Evolutionary conservation across 2,329 filamentous ascomycete genomes (phyloP).

Genomic region (Mycogone perniciosa): DNA sequence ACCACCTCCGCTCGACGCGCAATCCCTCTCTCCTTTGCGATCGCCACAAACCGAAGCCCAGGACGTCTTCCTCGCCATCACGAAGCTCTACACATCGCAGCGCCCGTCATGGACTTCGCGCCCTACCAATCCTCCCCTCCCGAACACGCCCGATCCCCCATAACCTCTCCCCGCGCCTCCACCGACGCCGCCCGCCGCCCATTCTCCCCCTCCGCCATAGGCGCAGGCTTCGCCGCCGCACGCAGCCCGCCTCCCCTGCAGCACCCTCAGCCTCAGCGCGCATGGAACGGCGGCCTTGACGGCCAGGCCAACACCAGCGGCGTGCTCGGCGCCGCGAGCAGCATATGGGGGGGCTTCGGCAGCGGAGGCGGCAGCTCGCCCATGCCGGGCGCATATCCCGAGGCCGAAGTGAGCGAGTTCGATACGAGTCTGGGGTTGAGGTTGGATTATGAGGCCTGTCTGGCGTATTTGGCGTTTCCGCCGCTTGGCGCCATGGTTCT

Average conservation of each 20-base stretch:
- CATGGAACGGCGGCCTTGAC: constrained; percentile 39
- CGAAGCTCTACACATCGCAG: background rate
- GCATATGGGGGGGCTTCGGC: constrained; percentile 14
- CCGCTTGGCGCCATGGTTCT: constrained; percentile 80
- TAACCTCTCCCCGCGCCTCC: constrained; percentile 50
- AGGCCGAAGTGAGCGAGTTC: constrained; percentile 66
- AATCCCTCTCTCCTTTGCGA: too few species aligned
- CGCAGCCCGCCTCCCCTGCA: constrained; percentile 36
- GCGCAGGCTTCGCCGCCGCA: constrained; percentile 30
- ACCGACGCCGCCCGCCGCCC: constrained; percentile 47
- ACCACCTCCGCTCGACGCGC: too few species aligned
- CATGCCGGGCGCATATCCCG: constrained; percentile 33
- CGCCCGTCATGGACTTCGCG: constrained; percentile 74
- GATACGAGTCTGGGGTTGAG: constrained; percentile 83
- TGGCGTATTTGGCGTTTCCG: constrained; percentile 81
- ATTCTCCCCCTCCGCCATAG: constrained; percentile 39
- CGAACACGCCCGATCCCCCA: constrained; percentile 74
- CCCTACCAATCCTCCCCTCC: constrained; percentile 93
- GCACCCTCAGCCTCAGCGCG: constrained; percentile 51
- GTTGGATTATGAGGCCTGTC: constrained; percentile 81
- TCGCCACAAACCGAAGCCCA: background rate
- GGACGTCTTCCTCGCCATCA: background rate
- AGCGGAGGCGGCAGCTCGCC: constrained; percentile 19
- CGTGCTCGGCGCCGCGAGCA: constrained; percentile 9
- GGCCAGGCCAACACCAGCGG: constrained; percentile 27